Evolutionary conservation across 2,329 filamentous ascomycete genomes (phyloP).

Genomic region (Trichoderma sp.): DNA sequence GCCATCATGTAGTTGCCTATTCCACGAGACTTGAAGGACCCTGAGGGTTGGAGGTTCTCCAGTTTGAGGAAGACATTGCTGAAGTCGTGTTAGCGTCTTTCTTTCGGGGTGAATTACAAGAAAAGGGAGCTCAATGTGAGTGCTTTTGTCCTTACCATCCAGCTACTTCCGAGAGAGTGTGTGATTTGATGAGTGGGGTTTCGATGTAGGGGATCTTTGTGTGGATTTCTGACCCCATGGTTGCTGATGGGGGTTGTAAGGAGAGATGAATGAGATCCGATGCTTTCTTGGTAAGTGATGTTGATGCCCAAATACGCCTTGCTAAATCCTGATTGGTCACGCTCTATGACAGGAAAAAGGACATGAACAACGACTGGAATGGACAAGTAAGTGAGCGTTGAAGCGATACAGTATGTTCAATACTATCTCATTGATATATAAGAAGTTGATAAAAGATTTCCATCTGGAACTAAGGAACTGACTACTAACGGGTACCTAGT

Average conservation of each 20-base stretch:
- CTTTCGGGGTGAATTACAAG: neutral
- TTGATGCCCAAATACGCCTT: neutral
- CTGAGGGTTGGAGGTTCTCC: slow-evolving; percentile 76
- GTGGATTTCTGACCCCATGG: neutral
- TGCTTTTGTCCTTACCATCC: slow-evolving; percentile 21
- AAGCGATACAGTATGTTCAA: neutral
- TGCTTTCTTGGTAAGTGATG: neutral
- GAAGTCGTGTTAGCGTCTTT: neutral
- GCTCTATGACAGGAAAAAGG: neutral
- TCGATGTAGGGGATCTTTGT: slow-evolving; percentile 56
- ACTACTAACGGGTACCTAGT: neutral
- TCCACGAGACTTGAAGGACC: slow-evolving; percentile 79
- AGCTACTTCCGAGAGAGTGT: slow-evolving; percentile 30
- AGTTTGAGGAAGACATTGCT: slow-evolving; percentile 79
- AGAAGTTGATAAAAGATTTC: neutral
- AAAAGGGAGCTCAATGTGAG: too few relatives aligned
- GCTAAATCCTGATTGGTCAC: neutral
- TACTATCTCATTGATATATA: neutral
- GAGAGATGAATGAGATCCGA: neutral
- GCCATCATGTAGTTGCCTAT: slow-evolving; percentile 68
- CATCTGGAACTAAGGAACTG: neutral
- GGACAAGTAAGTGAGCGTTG: neutral
- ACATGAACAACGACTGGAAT: neutral
- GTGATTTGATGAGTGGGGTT: slow-evolving; percentile 66
- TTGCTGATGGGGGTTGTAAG: neutral